phyloP scores from a whole-genome alignment of 2,329 filamentous ascomycete species.

The Monilinia fructigena region DNA sequence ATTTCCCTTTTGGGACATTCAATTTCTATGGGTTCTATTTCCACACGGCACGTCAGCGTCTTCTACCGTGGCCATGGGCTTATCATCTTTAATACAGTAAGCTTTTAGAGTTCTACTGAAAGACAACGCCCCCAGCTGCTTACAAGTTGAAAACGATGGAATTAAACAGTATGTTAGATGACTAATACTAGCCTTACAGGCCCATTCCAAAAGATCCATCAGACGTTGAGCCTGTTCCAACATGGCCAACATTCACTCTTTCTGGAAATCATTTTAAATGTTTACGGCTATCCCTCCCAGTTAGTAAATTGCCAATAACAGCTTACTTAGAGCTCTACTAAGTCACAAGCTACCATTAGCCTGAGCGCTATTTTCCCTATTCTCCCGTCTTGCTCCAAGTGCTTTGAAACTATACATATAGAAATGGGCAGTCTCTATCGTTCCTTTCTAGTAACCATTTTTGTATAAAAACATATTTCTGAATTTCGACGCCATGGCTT shows the following conservation, averaged over 20 bases:
- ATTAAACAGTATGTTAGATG: slow-evolving; percentile 11
- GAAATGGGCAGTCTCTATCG: slow-evolving; percentile 5
- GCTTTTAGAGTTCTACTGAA: slow-evolving; percentile 7
- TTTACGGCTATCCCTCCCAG: slow-evolving; percentile 12
- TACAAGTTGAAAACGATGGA: slow-evolving; percentile 20
- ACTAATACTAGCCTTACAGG: slow-evolving; percentile 19
- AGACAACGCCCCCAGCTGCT: slow-evolving; percentile 16
- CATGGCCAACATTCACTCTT: slow-evolving; percentile 12
- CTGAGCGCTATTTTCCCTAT: slow-evolving; percentile 18
- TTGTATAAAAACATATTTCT: not conserved
- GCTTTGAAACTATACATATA: slow-evolving; percentile 11
- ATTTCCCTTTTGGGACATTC: slow-evolving; percentile 17
- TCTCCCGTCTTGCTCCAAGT: slow-evolving; percentile 13
- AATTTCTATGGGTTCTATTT: slow-evolving; percentile 16
- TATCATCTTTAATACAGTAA: slow-evolving; percentile 16
- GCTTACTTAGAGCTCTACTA: slow-evolving; percentile 4
- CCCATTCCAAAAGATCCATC: not conserved
- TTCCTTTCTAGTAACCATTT: slow-evolving; percentile 4
- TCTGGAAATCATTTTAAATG: slow-evolving; percentile 13
- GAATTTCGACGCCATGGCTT: slow-evolving; percentile 39
- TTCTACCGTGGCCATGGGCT: slow-evolving; percentile 6
- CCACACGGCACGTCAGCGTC: slow-evolving; percentile 18
- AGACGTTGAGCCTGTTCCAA: slow-evolving; percentile 15
- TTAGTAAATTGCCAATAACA: slow-evolving; percentile 1
- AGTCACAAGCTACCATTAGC: slow-evolving; percentile 21